Evolutionary conservation across 1,284 basidiomycete species (phyloP).

Genomic region (Sporisorium scitamineum): DNA sequence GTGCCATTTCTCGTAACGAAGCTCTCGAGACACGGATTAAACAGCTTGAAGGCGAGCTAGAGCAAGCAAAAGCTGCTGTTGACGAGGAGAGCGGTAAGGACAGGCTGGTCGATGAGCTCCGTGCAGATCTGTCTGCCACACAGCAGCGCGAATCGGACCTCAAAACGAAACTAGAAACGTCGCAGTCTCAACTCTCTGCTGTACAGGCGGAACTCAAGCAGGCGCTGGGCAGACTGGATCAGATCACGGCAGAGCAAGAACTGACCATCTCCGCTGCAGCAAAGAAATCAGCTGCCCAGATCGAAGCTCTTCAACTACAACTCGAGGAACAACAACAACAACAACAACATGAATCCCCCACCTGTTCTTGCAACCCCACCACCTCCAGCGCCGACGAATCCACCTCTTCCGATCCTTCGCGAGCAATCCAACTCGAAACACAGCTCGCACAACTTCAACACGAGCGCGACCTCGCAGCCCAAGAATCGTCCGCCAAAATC

Average conservation of each 20-base stretch:
- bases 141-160: background rate
- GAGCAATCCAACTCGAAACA: conserved; percentile 5
- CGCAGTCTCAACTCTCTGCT: background rate
- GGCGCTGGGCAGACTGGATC: conserved; percentile 25
- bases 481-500: background rate
- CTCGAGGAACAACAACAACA: conserved; percentile 4
- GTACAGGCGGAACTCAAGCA: conserved; percentile 13
- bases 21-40: background rate
- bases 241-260: conserved; percentile 23
- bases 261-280: conserved; percentile 25
- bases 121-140: conserved; percentile 1
- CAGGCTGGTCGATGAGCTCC: background rate
- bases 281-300: conserved; percentile 15
- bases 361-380: background rate
- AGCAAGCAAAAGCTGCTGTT: background rate
- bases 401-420: background rate
- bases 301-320: conserved; percentile 19
- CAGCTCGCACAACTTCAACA: background rate
- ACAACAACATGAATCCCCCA: background rate
- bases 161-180: background rate
- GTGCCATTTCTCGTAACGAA: background rate
- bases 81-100: background rate
- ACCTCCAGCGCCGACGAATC: background rate
- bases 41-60: conserved; percentile 6
- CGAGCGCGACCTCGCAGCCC: background rate